A percentile compares a stretch with the other conserved stretches of the same genome.
phyloP scores from a whole-genome alignment of 495 filamentous ascomycete genomes.

The Sordaria brevicollis region DNA sequence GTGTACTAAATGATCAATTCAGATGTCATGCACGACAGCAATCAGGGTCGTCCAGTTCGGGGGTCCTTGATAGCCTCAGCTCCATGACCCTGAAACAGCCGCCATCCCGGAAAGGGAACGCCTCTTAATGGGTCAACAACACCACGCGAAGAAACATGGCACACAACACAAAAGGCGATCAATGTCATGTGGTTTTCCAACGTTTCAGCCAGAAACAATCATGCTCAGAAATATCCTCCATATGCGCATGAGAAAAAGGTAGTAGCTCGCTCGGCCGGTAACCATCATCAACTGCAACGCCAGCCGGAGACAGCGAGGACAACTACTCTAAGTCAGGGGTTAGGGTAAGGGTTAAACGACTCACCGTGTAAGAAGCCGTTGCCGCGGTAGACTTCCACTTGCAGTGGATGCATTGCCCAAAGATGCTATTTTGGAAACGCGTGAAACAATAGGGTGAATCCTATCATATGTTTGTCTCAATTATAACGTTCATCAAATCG shows the following conservation, averaged over 20 bases:
- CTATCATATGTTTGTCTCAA: neutral
- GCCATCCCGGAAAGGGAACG: neutral
- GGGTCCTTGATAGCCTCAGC: neutral
- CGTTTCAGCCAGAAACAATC: neutral
- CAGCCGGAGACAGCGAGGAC: neutral
- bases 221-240: neutral
- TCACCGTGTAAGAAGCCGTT: neutral
- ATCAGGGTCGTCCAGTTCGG: neutral
- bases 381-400: neutral
- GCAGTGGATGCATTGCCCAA: neutral
- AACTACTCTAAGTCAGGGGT: neutral
- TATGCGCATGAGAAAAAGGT: neutral
- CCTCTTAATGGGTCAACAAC: neutral
- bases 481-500: neutral
- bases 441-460: neutral
- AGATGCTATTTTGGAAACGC: neutral
- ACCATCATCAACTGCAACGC: neutral
- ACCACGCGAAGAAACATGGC: neutral
- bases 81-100: neutral
- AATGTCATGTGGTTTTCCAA: neutral
- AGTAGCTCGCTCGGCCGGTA: neutral
- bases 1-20: neutral
- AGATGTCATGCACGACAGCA: neutral
- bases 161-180: neutral
- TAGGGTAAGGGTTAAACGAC: neutral